Evolutionary conservation across 768 basidiomycete species (phyloP), one percentile per base, ranked within the genome.

Genomic region (Termitomyces heimii): DNA sequence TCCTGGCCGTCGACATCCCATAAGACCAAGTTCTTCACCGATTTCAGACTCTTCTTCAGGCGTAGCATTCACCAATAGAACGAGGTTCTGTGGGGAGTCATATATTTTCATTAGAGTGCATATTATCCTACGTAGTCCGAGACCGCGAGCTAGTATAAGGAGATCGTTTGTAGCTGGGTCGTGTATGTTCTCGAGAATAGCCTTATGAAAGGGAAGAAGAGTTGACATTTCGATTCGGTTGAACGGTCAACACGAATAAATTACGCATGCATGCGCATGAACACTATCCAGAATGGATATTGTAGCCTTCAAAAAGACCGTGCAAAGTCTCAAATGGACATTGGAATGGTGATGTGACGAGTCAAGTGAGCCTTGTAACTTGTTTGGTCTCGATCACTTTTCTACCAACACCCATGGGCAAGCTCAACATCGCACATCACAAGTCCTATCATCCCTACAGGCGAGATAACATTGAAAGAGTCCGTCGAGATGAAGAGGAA

Each of bases 81-180:
- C 81, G 16, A 97, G 81, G 66, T 82, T 94, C 58, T 85, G 82
- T 34, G 91, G 85, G 22, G 88, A 82, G 74, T 94, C 91, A 67
- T 96, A 98, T 40, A 96, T 91, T 73, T 95, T 90, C 75, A 98
- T 79, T 40, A 98, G 80, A 0, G 87, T 89, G 73, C 92, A 94
- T 44, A 94, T 68, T 53, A 97, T 79, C 56, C 86, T 77, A 13
- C 95, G 82, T 59, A 98, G 74, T 0, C 97, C 97, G 2, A 99
- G 80, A 0, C 97, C 97, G 32, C 95, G 88, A 1, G 92, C 95
- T 32, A 99, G 74, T 42, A 99, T 69, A 39, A 91, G 70, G 9
- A 92, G 74, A 62, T 91, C 89, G 63, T 77, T 88, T 8, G 82
- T 86, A 12, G 80, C 78, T 35, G 89, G 89, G 70, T 90, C 88